A percentile compares a stretch with the other conserved stretches of the same genome.
These are phyloP conservation scores for Lumnitzera racemosa DNA, from an alignment of 345 rosid genomes.

Conservation along the genomic window DNA sequence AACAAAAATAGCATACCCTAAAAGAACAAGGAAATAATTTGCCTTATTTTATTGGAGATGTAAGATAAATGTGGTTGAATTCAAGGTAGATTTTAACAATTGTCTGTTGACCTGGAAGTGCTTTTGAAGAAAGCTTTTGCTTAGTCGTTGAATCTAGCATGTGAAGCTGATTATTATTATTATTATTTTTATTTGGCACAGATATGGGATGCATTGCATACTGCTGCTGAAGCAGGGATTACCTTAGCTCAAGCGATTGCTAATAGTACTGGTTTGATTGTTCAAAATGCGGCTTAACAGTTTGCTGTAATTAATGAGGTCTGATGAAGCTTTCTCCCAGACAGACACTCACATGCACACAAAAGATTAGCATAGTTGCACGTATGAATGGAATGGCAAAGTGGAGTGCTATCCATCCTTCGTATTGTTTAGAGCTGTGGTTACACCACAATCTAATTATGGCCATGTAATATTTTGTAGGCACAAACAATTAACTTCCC, in stretches of 20 bases:
- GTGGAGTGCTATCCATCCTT: not conserved
- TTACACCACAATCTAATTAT: not conserved
- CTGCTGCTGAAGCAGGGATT: constrained; percentile 63
- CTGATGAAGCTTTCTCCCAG: no score
- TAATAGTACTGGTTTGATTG: constrained; percentile 77
- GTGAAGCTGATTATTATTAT: not conserved
- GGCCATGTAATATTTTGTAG: constrained; percentile 26
- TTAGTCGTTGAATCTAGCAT: not conserved
- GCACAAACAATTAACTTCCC: constrained; percentile 78
- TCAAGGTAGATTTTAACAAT: no score
- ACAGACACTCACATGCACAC: no score
- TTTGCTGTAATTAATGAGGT: constrained; percentile 85
- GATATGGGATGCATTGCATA: constrained; percentile 88
- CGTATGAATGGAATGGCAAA: no score
- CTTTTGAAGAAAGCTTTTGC: not conserved
- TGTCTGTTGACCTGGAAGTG: no score
- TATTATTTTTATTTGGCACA: constrained; percentile 20
- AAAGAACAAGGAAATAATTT: no score
- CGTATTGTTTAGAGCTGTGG: not conserved
- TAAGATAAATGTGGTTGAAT: no score
- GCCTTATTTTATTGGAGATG: no score
- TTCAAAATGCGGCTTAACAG: constrained; percentile 66
- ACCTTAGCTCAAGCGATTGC: constrained; percentile 61
- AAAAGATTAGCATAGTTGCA: no score
- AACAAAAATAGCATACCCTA: no score